phyloP scores from a whole-genome alignment of 441 rosid genomes.

The Sinapis alba region DNA sequence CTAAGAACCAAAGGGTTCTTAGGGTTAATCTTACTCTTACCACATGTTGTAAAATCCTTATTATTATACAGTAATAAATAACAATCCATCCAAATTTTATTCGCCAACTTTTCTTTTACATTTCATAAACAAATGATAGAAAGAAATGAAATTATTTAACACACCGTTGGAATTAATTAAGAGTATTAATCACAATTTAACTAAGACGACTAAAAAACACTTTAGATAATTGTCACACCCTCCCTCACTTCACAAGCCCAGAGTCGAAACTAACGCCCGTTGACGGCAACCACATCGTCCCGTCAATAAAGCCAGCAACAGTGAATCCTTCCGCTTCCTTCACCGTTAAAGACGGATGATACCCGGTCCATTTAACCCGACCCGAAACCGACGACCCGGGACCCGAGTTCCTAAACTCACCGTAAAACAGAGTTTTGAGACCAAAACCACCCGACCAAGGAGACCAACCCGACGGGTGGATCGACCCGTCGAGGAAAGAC shows the following conservation, averaged over 20 bases:
- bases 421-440: slow-evolving; percentile 42
- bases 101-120: background rate
- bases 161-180: background rate
- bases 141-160: background rate
- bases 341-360: slow-evolving; percentile 29
- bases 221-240: background rate
- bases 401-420: slow-evolving; percentile 41
- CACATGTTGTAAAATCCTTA: too few relatives aligned
- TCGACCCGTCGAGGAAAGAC: slow-evolving; percentile 43
- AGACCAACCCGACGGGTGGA: slow-evolving; percentile 61
- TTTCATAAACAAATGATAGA: background rate
- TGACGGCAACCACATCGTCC: slow-evolving; percentile 44
- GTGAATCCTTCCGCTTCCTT: slow-evolving; percentile 40
- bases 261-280: slow-evolving; percentile 46
- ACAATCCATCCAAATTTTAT: slow-evolving; percentile 1
- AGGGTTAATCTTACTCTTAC: too few relatives aligned
- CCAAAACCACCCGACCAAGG: slow-evolving; percentile 44
- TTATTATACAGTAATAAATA: background rate
- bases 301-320: slow-evolving; percentile 37
- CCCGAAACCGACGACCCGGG: slow-evolving; percentile 43
- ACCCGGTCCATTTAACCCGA: slow-evolving; percentile 45
- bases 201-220: background rate
- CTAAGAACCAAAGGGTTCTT: too few relatives aligned
- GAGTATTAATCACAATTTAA: background rate
- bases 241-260: slow-evolving; percentile 39